Conservation (phyloP, 306 rosid genomes). For the Malus sieversii region DNA sequence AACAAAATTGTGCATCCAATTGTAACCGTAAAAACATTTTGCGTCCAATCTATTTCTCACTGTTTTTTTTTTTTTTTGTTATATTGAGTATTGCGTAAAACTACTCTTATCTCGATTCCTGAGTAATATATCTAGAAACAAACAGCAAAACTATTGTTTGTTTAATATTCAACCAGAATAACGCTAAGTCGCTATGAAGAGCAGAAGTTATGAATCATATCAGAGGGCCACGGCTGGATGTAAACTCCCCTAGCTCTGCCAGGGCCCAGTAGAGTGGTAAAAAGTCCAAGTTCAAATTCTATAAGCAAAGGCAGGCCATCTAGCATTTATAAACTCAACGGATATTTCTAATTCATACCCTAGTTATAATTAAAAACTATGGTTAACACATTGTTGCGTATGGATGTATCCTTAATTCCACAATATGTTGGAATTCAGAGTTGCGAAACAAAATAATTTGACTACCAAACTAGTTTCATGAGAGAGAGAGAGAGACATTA, state of each 20-base stretch:
- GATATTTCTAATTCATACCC: not conserved
- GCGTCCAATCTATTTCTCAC: not conserved
- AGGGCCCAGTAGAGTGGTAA: not conserved
- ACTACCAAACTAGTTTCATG: not conserved
- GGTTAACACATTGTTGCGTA: not conserved
- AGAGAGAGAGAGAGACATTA: constrained; percentile 7
- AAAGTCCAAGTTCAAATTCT: not conserved
- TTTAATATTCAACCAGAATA: not conserved
- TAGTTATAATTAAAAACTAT: not conserved
- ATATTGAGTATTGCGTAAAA: not conserved
- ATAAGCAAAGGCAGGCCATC: not conserved
- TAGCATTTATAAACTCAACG: not conserved
- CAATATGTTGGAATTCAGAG: not conserved
- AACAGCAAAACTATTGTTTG: not conserved
- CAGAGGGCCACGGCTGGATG: not conserved
- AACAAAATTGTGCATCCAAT: too few relatives aligned
- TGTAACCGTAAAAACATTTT: too few relatives aligned
- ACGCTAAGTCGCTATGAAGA: not conserved
- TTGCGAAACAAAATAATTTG: not conserved
- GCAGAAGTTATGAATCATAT: not conserved
- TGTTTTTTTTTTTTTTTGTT: too few relatives aligned
- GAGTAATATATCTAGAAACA: not conserved
- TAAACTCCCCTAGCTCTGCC: not conserved
- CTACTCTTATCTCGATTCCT: not conserved
- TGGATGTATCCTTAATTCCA: not conserved